Evolutionary conservation across 176 grass and related monocot species (phyloP).

Genomic region (Aegilops umbellulata): DNA sequence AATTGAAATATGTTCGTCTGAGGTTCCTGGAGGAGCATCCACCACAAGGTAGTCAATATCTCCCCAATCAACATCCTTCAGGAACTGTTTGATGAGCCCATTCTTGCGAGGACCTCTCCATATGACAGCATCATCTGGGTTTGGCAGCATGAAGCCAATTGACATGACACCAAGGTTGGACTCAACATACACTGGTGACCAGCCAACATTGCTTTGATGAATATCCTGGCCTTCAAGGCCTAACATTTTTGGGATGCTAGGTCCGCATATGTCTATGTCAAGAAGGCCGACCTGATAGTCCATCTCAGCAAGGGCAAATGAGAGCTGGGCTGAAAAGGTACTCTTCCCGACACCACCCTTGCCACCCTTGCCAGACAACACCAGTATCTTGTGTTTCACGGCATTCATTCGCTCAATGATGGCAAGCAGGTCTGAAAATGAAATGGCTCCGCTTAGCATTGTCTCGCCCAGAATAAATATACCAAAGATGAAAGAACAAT

Average conservation of each 20-base stretch:
- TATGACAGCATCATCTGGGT: background rate
- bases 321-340: slow-evolving; percentile 69
- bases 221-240: slow-evolving; percentile 71
- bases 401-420: slow-evolving; percentile 64
- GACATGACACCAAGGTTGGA: slow-evolving; percentile 56
- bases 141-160: background rate
- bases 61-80: too few species aligned
- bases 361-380: slow-evolving; percentile 74
- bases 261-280: slow-evolving; percentile 78
- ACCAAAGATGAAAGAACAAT: background rate
- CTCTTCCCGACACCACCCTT: slow-evolving; percentile 78
- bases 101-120: background rate
- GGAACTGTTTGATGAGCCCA: background rate
- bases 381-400: slow-evolving; percentile 70
- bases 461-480: background rate
- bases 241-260: slow-evolving; percentile 79
- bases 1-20: too few species aligned
- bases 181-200: slow-evolving; percentile 68
- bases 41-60: too few species aligned
- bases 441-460: background rate
- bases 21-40: too few species aligned
- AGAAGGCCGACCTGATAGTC: slow-evolving; percentile 62
- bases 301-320: slow-evolving; percentile 60
- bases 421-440: slow-evolving; percentile 52
- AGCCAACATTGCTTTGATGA: slow-evolving; percentile 70